Evolutionary conservation across 2,329 filamentous ascomycete genomes (phyloP).

Genomic region (Aspergillus neoniger): DNA sequence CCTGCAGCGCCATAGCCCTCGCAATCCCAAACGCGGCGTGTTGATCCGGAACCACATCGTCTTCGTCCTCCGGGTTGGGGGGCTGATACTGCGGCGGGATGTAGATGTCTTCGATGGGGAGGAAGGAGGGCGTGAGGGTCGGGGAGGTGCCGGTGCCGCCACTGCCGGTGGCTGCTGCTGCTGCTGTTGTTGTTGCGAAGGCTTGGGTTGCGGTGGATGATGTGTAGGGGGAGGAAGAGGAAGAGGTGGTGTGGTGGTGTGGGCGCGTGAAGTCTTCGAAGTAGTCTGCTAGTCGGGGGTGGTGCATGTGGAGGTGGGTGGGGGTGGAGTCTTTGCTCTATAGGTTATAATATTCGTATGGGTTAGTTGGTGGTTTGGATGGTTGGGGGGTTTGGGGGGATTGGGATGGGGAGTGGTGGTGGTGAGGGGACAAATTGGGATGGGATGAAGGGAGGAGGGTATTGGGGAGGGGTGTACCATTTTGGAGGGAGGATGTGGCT

Average conservation of each 20-base stretch:
- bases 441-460: not conserved
- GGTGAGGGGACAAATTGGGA: not conserved
- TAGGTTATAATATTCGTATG: too few species aligned
- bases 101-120: slow-evolving; percentile 62
- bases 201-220: slow-evolving; percentile 14
- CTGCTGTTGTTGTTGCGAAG: slow-evolving; percentile 29
- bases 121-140: slow-evolving; percentile 43
- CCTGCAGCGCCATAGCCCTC: slow-evolving; percentile 53
- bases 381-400: not conserved
- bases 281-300: slow-evolving; percentile 51
- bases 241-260: slow-evolving; percentile 30
- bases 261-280: slow-evolving; percentile 55
- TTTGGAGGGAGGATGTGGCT: slow-evolving; percentile 7
- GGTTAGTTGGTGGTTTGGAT: too few species aligned
- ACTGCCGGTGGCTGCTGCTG: slow-evolving; percentile 13
- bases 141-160: slow-evolving; percentile 21
- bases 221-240: slow-evolving; percentile 11
- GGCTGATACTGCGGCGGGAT: slow-evolving; percentile 63
- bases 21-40: slow-evolving; percentile 68
- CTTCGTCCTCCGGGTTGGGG: slow-evolving; percentile 66
- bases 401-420: not conserved
- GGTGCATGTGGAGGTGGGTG: slow-evolving; percentile 52
- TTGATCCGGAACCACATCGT: slow-evolving; percentile 67
- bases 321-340: slow-evolving; percentile 53
- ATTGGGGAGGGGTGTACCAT: slow-evolving; percentile 21